Evolutionary conservation across 2,329 filamentous ascomycete species (phyloP).

Genomic region (Fusarium falciforme): DNA sequence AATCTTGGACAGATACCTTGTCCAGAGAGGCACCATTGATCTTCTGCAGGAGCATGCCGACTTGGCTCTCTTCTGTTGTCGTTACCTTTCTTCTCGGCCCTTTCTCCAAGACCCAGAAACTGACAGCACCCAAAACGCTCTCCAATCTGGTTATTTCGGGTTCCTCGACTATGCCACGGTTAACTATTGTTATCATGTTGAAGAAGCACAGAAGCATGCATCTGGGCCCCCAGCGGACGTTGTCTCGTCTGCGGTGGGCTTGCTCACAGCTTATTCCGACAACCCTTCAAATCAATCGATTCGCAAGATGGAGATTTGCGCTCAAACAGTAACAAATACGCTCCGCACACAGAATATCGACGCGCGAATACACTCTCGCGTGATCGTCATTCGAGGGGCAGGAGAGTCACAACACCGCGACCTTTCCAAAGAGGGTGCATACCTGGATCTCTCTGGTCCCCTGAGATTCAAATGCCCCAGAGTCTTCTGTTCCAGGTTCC

Average conservation of each 20-base stretch:
- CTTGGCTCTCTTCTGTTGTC: constrained; percentile 2
- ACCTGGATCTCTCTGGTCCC: rapidly evolving
- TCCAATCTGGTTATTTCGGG: not conserved
- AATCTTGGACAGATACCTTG: constrained; percentile 6
- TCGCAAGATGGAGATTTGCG: not conserved
- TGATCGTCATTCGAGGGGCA: not conserved
- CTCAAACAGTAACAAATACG: not conserved
- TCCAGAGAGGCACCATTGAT: not conserved
- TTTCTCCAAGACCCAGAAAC: rapidly evolving
- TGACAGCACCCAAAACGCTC: rapidly evolving
- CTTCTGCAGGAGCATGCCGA: not conserved
- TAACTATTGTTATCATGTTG: not conserved
- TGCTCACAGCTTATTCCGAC: not conserved
- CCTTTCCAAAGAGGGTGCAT: not conserved
- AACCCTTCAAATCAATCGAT: not conserved
- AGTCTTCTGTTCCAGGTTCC: not conserved
- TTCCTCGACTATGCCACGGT: not conserved
- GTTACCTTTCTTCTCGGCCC: constrained; percentile 15
- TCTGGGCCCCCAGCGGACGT: not conserved
- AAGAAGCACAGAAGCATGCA: not conserved
- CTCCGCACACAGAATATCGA: not conserved
- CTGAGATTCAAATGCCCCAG: not conserved
- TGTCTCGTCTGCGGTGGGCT: not conserved
- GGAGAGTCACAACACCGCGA: not conserved
- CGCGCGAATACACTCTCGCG: not conserved